Evolutionary conservation across 768 basidiomycete species (phyloP).

Genomic region (Auriculariales sp.): DNA sequence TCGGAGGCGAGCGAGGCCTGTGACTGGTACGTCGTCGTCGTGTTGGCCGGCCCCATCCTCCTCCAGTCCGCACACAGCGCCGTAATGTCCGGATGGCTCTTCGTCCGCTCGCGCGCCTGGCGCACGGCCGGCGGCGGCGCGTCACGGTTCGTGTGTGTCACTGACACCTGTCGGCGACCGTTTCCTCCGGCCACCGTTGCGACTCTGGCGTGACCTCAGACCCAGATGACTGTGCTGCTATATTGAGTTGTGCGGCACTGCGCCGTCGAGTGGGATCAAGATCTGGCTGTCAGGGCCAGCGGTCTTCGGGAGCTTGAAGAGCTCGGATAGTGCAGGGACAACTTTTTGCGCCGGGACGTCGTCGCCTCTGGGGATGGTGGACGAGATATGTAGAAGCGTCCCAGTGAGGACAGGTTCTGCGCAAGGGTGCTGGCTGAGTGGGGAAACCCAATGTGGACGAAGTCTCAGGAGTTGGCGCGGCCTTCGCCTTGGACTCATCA

Average conservation of each 20-base stretch:
- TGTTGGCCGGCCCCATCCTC: constrained; percentile 41
- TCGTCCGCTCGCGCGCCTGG: constrained; percentile 19
- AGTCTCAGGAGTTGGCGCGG: background rate
- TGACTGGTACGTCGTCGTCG: constrained; percentile 27
- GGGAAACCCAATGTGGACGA: no score
- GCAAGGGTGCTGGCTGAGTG: background rate
- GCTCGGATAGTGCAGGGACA: background rate
- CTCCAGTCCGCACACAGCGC: constrained; percentile 47
- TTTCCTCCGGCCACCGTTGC: background rate
- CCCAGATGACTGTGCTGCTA: constrained; percentile 17
- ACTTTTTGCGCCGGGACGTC: background rate
- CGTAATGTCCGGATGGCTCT: constrained; percentile 44
- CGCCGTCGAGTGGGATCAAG: constrained; percentile 14
- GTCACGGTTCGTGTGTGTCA: constrained; percentile 10
- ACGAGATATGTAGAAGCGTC: background rate
- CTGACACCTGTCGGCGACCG: background rate
- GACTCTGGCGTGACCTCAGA: constrained; percentile 9
- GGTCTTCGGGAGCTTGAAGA: no score
- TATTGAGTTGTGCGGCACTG: constrained; percentile 9
- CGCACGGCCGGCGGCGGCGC: constrained; percentile 36
- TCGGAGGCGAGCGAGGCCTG: no score
- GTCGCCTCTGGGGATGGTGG: background rate
- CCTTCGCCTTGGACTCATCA: background rate
- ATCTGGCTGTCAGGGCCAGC: no score
- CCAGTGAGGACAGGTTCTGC: background rate